phyloP scores from a whole-genome alignment of 805 yeast species.

The Lipomyces orientalis region DNA sequence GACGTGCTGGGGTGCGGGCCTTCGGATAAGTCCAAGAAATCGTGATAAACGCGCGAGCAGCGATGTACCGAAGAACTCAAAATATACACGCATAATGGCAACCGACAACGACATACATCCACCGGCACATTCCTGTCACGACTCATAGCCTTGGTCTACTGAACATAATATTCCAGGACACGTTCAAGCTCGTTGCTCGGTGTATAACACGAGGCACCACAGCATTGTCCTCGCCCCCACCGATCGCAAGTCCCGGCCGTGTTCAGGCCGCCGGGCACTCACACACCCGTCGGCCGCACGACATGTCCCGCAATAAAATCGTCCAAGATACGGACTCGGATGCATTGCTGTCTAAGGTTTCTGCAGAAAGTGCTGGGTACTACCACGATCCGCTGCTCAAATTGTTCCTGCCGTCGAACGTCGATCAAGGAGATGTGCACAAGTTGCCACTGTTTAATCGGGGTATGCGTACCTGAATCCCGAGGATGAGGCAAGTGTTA shows the following conservation, averaged over 20 bases:
- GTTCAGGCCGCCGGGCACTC: neutral
- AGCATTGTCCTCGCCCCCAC: neutral
- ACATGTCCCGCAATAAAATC: conserved; percentile 47
- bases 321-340: conserved; percentile 65
- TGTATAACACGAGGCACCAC: neutral
- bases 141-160: neutral
- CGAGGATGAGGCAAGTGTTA: conserved; percentile 48
- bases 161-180: neutral
- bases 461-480: conserved; percentile 54
- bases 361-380: conserved; percentile 55
- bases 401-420: conserved; percentile 33
- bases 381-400: conserved; percentile 50
- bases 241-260: neutral
- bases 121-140: neutral
- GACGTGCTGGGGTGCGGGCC: too few relatives aligned
- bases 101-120: neutral
- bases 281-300: neutral
- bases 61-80: too few relatives aligned
- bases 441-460: conserved; percentile 66
- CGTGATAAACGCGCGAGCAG: too few relatives aligned
- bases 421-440: conserved; percentile 36
- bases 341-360: conserved; percentile 59
- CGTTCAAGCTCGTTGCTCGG: neutral
- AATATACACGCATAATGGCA: neutral
- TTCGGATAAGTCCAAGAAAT: too few relatives aligned